Evolutionary conservation across 345 rosid genomes (phyloP).

Genomic region (Eucalyptus tenuipes): DNA sequence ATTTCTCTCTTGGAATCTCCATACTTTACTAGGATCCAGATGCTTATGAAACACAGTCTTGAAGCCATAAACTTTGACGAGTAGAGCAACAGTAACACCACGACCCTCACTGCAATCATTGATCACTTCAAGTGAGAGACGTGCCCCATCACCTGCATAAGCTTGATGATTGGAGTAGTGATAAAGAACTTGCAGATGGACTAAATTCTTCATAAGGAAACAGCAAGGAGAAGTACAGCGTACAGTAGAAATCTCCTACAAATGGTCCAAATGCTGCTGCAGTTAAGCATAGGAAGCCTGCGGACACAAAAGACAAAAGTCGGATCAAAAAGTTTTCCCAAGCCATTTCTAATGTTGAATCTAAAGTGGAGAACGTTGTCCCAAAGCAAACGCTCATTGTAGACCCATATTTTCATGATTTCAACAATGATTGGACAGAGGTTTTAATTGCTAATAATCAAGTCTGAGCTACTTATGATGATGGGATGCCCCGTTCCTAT

Average conservation of each 20-base stretch:
- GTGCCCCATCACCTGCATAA: neutral
- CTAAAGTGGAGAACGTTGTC: neutral
- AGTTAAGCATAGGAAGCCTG: neutral
- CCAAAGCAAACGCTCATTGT: slow-evolving; percentile 21
- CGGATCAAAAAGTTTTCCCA: neutral
- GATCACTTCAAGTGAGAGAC: neutral
- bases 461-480: slow-evolving; percentile 42
- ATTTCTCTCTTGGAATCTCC: neutral
- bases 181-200: neutral
- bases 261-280: neutral
- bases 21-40: neutral
- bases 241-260: neutral
- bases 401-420: slow-evolving; percentile 44
- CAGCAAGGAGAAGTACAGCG: neutral
- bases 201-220: neutral
- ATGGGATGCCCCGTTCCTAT: slow-evolving; percentile 25
- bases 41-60: neutral
- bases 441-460: slow-evolving; percentile 24
- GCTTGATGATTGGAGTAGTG: slow-evolving; percentile 1
- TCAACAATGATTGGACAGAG: slow-evolving; percentile 34
- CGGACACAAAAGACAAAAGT: neutral
- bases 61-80: neutral
- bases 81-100: neutral
- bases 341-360: neutral
- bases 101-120: neutral